Percentiles rank a stretch among this genome's conserved stretches.
phyloP scores from a whole-genome alignment of 192 early-diverging fungal species.

The Coemansia sp. region DNA sequence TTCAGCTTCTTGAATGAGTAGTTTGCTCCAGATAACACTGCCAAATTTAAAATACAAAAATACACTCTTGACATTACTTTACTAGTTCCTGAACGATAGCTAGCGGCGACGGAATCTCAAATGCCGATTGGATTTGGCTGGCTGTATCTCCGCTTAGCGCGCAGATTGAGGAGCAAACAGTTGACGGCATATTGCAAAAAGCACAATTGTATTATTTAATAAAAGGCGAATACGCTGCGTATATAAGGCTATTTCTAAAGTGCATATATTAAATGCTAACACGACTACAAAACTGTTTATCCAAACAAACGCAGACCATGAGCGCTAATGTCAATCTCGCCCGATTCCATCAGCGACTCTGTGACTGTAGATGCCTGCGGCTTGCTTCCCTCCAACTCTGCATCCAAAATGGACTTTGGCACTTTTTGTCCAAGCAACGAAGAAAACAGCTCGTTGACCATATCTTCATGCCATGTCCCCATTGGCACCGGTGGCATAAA shows the following conservation, averaged over 20 bases:
- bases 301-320: conserved; percentile 49
- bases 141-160: conserved; percentile 16
- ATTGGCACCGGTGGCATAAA: conserved; percentile 92
- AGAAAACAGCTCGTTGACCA: conserved; percentile 87
- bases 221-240: neutral
- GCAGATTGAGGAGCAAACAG: neutral
- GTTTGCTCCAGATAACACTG: neutral
- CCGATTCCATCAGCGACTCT: neutral
- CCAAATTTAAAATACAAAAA: conserved; percentile 3
- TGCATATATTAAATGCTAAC: conserved; percentile 7
- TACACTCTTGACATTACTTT: conserved; percentile 3
- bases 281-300: conserved; percentile 4
- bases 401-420: conserved; percentile 46
- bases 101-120: conserved; percentile 22
- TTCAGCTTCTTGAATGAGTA: neutral
- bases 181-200: conserved; percentile 15
- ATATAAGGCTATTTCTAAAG: neutral
- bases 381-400: conserved; percentile 11
- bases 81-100: conserved; percentile 40
- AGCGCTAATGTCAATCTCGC: conserved; percentile 17
- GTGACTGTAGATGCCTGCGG: neutral
- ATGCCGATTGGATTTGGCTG: conserved; percentile 28
- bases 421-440: conserved; percentile 74
- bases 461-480: conserved; percentile 92
- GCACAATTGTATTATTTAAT: neutral